Percentiles rank a stretch among this genome's conserved stretches.
phyloP scores from a whole-genome alignment of 768 basidiomycete species.

The Boletus huronensis region DNA sequence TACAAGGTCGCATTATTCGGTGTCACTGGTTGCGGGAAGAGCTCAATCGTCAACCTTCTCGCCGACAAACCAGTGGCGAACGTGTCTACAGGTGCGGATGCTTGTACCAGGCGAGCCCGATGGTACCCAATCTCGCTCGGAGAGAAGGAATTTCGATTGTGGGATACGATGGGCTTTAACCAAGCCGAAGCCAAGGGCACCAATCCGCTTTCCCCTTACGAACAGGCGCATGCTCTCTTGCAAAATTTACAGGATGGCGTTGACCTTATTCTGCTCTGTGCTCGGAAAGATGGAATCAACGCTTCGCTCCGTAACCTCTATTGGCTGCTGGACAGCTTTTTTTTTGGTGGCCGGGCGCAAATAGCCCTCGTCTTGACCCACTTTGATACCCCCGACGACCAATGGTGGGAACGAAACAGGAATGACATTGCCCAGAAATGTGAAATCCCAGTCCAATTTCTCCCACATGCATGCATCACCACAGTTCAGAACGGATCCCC shows the following conservation, averaged over 20 bases:
- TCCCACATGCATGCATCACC: slow-evolving; percentile 20
- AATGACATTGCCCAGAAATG: slow-evolving; percentile 15
- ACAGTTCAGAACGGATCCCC: slow-evolving; percentile 4
- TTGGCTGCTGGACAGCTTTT: slow-evolving; percentile 35
- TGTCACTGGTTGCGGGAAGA: slow-evolving; percentile 30
- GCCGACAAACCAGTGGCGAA: slow-evolving; percentile 25
- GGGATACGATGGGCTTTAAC: slow-evolving; percentile 35
- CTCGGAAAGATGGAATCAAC: slow-evolving; percentile 38
- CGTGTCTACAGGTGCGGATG: slow-evolving; percentile 27
- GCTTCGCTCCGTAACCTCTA: slow-evolving; percentile 36
- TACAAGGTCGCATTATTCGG: slow-evolving; percentile 29
- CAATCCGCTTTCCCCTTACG: slow-evolving; percentile 21
- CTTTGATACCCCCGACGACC: slow-evolving; percentile 31
- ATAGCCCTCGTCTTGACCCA: slow-evolving; percentile 39
- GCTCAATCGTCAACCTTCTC: slow-evolving; percentile 30
- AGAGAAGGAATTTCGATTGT: slow-evolving; percentile 25
- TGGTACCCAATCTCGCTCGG: slow-evolving; percentile 21
- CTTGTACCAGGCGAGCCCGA: slow-evolving; percentile 33
- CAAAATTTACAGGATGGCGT: slow-evolving; percentile 33
- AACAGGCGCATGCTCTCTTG: slow-evolving; percentile 34
- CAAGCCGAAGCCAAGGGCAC: slow-evolving; percentile 17
- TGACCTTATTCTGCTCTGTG: slow-evolving; percentile 38
- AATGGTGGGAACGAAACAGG: slow-evolving; percentile 40
- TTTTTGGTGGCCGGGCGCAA: slow-evolving; percentile 36
- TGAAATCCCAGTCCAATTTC: slow-evolving; percentile 8